Evolutionary conservation across 1,284 basidiomycete genomes (phyloP), one percentile per base, ranked within the genome.

Genomic region (Malassezia vespertilionis): DNA sequence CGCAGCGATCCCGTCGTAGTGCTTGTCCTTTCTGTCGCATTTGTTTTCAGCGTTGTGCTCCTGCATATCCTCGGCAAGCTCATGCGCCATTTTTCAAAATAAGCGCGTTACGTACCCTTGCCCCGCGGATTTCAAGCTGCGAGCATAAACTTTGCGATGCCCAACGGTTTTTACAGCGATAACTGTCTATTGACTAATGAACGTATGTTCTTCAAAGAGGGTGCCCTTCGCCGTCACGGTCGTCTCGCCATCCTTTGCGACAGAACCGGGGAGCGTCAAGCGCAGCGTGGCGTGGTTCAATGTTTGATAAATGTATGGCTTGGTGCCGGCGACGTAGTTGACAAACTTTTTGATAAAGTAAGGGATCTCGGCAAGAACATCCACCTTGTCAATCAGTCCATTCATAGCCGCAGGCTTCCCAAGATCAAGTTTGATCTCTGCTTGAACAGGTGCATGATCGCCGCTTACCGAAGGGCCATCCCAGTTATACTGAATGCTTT

Each of bases 41-140:
- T 97, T 78, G 95, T 97, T 74, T 89, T 83, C 48, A 93, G 88
- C 50, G 95, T 97, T 71, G 95, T 97, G 79, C 88, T 90, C 80
- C 83, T 97, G 37, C 91, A 97, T 75, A 91, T 97, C 72, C 83
- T 88, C 46, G 88, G 87, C 64, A 95, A 95, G 76, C 76, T 93
- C 71, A 86, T 91, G 71, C 81, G 86, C 58, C 80, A 81, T 44
- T 86, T 93, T 75, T 81, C 85, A 60, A 89, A 88, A 75, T 88
- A 40, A 24, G 22, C n/a, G n/a, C n/a, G n/a, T n/a, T n/a, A 7
- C 8, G 10, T 9, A 30, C 15, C 8, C 18, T n/a, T 12, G 7
- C 5, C 7, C 7, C 5, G 17, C 17, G 3, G 26, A 26, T 18
- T 26, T 14, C n/a, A 24, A 1, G n/a, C n/a, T n/a, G n/a, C n/a